Evolutionary conservation across 2,329 filamentous ascomycete genomes (phyloP), one percentile per base, ranked within the genome.

Genomic region (Hypoxylon sp.): DNA sequence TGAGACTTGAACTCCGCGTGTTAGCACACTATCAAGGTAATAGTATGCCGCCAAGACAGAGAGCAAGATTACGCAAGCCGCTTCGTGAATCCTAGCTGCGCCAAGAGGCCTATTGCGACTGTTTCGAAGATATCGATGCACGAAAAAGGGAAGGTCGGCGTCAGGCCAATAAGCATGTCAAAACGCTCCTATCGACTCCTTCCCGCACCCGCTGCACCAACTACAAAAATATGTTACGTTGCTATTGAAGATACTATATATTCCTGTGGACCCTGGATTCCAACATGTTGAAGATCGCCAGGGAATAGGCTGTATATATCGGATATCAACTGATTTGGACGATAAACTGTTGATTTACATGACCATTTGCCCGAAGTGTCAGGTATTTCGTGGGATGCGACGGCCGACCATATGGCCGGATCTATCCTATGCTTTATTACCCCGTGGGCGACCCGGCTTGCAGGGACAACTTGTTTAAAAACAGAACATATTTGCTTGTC

Each of bases 231-330:
- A 67, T 64, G 52, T 48, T 62, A 69, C 67, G 64, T 67, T 69
- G 63, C 67, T 67, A 64, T 62, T 56, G 56, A 62, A 43, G 57
- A 61, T 65, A 45, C 5, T 67, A 67, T 69, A 69, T 67, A 67
- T 60, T 61, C 60, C 64, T 60, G 64, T 69, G 67, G 64, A 48
- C 43, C 63, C 49, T 14, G 49, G 21, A 19, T 46, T 49, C 48
- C 51, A 67, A 60, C 41, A 51, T 57, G 52, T 61, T 46, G 46
- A 58, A 62, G 67, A 67, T 69, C 67, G 67, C 45, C 64, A 57
- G 45, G 60, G 63, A 69, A 69, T 59, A 62, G 63, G 21, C 63
- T 67, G 67, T 65, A 65, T 49, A 53, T 56, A 11, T 61, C 58
- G 60, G 63, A 32, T 60, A 60, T 61, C 59, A 60, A 63, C 17